These are phyloP conservation scores for Mycena sanguinolenta DNA, from an alignment of 768 basidiomycete species.

Conservation along the genomic window DNA sequence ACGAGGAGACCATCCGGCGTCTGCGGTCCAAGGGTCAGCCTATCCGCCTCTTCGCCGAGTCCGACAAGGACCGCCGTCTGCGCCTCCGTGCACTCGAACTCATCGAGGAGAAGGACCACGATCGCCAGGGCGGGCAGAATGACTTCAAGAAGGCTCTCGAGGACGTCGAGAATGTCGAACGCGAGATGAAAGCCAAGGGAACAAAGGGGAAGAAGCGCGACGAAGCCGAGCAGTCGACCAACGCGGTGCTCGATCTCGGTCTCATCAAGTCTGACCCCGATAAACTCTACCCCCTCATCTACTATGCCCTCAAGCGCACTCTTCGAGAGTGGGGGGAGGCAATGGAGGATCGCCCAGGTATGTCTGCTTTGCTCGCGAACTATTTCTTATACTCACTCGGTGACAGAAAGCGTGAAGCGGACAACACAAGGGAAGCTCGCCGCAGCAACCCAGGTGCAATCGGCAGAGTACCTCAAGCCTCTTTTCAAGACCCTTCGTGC, in stretches of 20 bases:
- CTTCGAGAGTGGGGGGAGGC: slow-evolving; percentile 97
- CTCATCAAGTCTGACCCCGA: slow-evolving; percentile 93
- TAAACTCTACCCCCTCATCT: slow-evolving; percentile 96
- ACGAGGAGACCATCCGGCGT: slow-evolving; percentile 91
- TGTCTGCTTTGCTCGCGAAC: slow-evolving; percentile 38
- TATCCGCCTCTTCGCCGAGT: slow-evolving; percentile 93
- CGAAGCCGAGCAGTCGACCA: slow-evolving; percentile 64
- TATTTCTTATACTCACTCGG: slow-evolving; percentile 15
- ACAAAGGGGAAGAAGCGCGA: slow-evolving; percentile 76
- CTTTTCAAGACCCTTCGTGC: slow-evolving; percentile 92
- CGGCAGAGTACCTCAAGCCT: slow-evolving; percentile 96
- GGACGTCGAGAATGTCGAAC: slow-evolving; percentile 86
- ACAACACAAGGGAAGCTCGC: slow-evolving; percentile 94
- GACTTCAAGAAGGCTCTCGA: slow-evolving; percentile 94
- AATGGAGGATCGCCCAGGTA: slow-evolving; percentile 94
- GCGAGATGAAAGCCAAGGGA: slow-evolving; percentile 71
- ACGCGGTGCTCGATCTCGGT: slow-evolving; percentile 79
- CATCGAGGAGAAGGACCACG: slow-evolving; percentile 90
- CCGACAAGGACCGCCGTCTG: slow-evolving; percentile 92
- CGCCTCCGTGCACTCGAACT: slow-evolving; percentile 94
- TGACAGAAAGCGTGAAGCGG: slow-evolving; percentile 83
- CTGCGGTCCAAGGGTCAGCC: slow-evolving; percentile 94
- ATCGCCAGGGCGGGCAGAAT: slow-evolving; percentile 88
- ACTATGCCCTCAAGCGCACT: slow-evolving; percentile 92
- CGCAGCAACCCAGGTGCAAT: slow-evolving; percentile 95